These are phyloP conservation scores for Umbelopsis isabellina DNA, from an alignment of 192 early-diverging fungal species.

Conservation along the genomic window DNA sequence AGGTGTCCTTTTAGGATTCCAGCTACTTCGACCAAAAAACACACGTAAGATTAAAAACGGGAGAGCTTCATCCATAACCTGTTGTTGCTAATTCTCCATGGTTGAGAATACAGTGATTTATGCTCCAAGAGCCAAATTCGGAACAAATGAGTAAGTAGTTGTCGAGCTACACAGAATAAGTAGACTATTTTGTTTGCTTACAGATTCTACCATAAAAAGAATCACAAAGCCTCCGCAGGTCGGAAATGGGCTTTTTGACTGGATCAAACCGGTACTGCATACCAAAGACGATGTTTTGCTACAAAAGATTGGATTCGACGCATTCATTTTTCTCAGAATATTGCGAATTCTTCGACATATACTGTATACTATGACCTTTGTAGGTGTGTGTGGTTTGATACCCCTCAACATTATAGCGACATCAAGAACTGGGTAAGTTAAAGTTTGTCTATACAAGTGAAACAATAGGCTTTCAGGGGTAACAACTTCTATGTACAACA, in stretches of 20 bases:
- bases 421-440: constrained; percentile 29
- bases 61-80: constrained; percentile 1
- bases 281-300: constrained; percentile 61
- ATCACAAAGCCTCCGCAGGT: constrained; percentile 65
- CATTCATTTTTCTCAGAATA: constrained; percentile 71
- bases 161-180: not conserved
- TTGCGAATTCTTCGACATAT: constrained; percentile 59
- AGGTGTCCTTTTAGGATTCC: constrained; percentile 59
- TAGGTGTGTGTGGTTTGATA: constrained; percentile 66
- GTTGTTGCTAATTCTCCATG: constrained; percentile 7
- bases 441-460: not conserved
- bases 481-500: not conserved
- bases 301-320: constrained; percentile 70
- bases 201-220: not conserved
- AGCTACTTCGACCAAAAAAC: constrained; percentile 60
- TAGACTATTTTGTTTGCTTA: not conserved
- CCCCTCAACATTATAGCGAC: constrained; percentile 65
- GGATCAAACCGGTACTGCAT: constrained; percentile 63
- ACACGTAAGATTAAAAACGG: constrained; percentile 45
- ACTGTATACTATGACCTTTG: constrained; percentile 55
- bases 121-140: constrained; percentile 49
- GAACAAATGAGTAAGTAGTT: constrained; percentile 33
- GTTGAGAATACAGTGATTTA: constrained; percentile 42
- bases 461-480: not conserved
- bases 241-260: constrained; percentile 60